These are phyloP conservation scores for Acanthamoeba castellanii DNA, from an alignment of 208 protist genomes.

Conservation along the genomic window DNA sequence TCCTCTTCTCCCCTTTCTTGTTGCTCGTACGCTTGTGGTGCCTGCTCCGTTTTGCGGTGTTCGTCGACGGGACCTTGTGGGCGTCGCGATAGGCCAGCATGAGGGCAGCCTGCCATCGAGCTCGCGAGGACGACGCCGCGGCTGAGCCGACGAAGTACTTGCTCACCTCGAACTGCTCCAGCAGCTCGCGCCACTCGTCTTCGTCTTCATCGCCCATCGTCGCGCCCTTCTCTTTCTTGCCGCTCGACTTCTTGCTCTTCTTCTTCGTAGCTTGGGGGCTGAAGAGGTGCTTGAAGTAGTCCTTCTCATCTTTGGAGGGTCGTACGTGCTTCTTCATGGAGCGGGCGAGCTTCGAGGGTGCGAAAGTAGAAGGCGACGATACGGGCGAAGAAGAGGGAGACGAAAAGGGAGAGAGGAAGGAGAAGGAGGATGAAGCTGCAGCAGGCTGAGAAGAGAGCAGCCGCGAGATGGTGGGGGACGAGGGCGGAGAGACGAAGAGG, in stretches of 20 bases:
- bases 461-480: not conserved
- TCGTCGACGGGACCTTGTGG: not conserved
- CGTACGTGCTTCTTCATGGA: constrained; percentile 2
- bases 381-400: not conserved
- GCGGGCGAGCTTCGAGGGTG: not conserved
- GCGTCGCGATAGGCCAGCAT: constrained; percentile 34
- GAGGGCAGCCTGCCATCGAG: constrained; percentile 34
- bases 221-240: not conserved
- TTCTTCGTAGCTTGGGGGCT: not conserved
- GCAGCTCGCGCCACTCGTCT: not conserved
- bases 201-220: not conserved
- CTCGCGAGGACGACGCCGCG: not conserved
- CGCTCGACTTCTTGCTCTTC: constrained; percentile 13
- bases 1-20: not conserved
- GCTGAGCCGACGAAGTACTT: constrained; percentile 48
- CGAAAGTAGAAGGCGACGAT: not conserved
- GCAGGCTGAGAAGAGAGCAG: not conserved
- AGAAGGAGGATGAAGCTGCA: not conserved
- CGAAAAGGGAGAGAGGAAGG: not conserved
- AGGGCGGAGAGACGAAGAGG: not conserved
- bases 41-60: not conserved
- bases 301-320: not conserved
- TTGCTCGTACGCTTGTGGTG: not conserved
- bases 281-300: constrained; percentile 35
- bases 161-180: constrained; percentile 55